A percentile compares a stretch with the other conserved stretches of the same genome.
These are phyloP conservation scores for Cunninghamia lanceolata DNA, from an alignment of 75 land plant species.

Conservation along the genomic window DNA sequence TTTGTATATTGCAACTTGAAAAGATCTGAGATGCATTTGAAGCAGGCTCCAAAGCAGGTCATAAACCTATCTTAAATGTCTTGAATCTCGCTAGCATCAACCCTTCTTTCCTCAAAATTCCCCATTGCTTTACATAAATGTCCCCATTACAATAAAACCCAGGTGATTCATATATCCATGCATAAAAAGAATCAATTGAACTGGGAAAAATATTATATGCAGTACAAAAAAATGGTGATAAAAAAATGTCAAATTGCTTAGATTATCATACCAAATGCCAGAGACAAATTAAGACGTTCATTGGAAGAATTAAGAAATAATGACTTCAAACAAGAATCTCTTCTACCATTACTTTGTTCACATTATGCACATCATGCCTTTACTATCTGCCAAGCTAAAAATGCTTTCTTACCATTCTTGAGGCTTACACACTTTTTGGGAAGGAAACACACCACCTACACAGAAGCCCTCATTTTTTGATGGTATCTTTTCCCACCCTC, in stretches of 20 bases:
- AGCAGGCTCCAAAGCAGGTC: too few relatives aligned
- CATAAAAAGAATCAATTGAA: background rate
- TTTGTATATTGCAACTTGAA: too few relatives aligned
- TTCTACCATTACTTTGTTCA: background rate
- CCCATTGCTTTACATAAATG: too few relatives aligned
- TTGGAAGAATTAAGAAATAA: background rate
- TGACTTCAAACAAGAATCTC: background rate
- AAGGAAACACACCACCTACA: background rate
- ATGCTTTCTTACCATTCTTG: background rate
- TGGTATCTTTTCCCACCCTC: background rate
- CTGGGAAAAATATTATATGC: background rate
- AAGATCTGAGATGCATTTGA: too few relatives aligned
- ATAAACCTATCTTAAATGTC: too few relatives aligned
- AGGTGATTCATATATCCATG: too few relatives aligned
- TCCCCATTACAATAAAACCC: too few relatives aligned
- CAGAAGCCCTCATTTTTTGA: background rate
- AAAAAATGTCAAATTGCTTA: background rate
- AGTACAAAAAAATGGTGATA: background rate
- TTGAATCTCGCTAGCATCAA: too few relatives aligned
- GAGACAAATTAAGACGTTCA: background rate
- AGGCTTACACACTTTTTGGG: background rate
- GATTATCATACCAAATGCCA: background rate
- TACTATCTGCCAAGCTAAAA: slow-evolving; percentile 1
- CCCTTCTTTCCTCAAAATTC: too few relatives aligned
- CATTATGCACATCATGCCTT: background rate